Evolutionary conservation across 345 rosid species (phyloP).

Genomic region (Gossypioides kirkii): DNA sequence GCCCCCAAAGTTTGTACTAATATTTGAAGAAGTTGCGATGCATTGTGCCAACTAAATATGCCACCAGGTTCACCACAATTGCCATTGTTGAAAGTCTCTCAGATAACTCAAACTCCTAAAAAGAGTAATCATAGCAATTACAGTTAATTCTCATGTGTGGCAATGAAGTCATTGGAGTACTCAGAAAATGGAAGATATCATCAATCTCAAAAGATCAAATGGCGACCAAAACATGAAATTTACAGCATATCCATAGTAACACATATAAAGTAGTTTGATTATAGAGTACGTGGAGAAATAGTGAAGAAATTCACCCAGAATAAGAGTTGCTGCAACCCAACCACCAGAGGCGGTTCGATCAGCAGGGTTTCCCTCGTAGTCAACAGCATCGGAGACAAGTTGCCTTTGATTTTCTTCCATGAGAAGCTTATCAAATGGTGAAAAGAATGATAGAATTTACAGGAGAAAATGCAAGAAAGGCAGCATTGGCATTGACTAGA

Average conservation of each 20-base stretch:
- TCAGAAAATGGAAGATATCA: no score
- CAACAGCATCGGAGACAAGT: constrained; percentile 7
- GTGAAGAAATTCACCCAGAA: constrained; percentile 9
- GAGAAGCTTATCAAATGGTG: not conserved
- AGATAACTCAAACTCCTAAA: constrained; percentile 1
- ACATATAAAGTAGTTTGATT: no score
- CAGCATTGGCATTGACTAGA: not conserved
- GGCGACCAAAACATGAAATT: no score
- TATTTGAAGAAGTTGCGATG: constrained; percentile 12
- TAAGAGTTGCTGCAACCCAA: constrained; percentile 11
- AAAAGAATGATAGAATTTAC: not conserved
- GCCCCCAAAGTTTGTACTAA: constrained; percentile 6
- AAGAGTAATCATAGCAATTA: no score
- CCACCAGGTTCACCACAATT: constrained; percentile 15
- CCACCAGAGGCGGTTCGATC: constrained; percentile 11
- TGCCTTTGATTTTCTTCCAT: constrained; percentile 1
- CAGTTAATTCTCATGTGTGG: no score
- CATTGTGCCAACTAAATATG: constrained; percentile 17
- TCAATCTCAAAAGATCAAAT: no score
- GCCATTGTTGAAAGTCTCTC: constrained; percentile 18
- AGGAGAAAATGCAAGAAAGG: not conserved
- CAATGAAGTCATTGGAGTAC: no score
- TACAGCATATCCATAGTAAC: no score
- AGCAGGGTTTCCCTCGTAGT: constrained; percentile 13
- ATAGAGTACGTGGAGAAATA: not conserved